A percentile compares a stretch with the other conserved stretches of the same genome.
These are phyloP conservation scores for Candida pseudoglaebosa DNA, from an alignment of 805 yeast species.

Conservation along the genomic window DNA sequence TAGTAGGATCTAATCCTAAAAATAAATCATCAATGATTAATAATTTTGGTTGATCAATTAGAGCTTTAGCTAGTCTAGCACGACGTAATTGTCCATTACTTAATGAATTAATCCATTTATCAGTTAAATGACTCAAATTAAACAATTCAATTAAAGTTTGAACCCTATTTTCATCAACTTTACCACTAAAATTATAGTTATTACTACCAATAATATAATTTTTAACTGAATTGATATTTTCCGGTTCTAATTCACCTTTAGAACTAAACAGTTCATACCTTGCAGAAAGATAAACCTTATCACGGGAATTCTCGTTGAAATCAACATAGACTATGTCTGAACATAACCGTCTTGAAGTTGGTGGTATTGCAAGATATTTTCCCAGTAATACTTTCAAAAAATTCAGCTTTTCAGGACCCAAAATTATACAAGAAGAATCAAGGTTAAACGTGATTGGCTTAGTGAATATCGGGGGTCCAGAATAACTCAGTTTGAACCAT, in stretches of 20 bases:
- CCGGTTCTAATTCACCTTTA: conserved; percentile 60
- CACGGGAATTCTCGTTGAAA: conserved; percentile 34
- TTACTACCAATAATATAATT: conserved; percentile 55
- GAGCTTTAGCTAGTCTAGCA: conserved; percentile 76
- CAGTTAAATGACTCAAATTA: conserved; percentile 51
- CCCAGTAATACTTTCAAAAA: conserved; percentile 58
- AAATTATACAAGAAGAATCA: conserved; percentile 24
- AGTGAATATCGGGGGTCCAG: conserved; percentile 16
- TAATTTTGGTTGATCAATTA: conserved; percentile 61
- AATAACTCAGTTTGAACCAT: conserved; percentile 14
- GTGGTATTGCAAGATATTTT: conserved; percentile 48
- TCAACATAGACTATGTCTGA: conserved; percentile 31
- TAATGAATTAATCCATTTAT: conserved; percentile 79
- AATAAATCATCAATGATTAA: conserved; percentile 88
- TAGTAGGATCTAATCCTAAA: conserved; percentile 80
- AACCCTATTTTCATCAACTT: conserved; percentile 25
- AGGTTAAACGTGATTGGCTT: conserved; percentile 25
- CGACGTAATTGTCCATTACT: conserved; percentile 94
- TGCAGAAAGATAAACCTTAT: conserved; percentile 74
- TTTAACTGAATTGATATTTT: conserved; percentile 62
- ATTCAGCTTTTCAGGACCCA: conserved; percentile 47
- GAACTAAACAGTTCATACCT: conserved; percentile 71
- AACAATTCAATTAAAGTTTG: conserved; percentile 45
- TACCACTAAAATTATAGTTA: conserved; percentile 35
- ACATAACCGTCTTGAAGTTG: conserved; percentile 34